Evolutionary conservation across 2,329 filamentous ascomycete genomes (phyloP), one percentile per base, ranked within the genome.

Genomic region (Colletotrichum incanum): DNA sequence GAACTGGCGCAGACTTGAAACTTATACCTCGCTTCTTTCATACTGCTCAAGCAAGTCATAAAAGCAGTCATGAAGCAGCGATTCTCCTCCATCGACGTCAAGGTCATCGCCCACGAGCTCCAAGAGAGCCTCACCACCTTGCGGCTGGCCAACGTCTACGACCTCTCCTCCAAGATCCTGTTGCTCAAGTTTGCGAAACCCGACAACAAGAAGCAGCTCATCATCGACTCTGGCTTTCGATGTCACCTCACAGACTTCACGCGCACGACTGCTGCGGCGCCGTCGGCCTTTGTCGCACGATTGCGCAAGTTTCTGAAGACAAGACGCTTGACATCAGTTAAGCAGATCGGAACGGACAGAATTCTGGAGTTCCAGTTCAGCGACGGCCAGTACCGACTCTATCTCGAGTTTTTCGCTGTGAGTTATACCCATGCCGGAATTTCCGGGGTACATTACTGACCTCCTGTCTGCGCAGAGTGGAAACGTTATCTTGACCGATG

Each of bases 211-310:
- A 93, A 96, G 80, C 96, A 98, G 81, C 88, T 99, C 37, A 87
- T 99, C 63, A 91, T 99, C 77, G 96, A 99, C 81, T 96, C 94
- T 1, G 96, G 96, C 39, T 99, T 99, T 82, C 94, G 96, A 79
- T 97, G 94, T 82, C 96, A 99, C 80, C 87, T 98, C 71, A 98
- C 96, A 41, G 91, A 93, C 77, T 99, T 98, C 85, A 91, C 93
- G 37, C 93, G 96, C 75, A 93, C 95, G 0, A 96, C 96, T 1
- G 94, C 95, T 5, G 90, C 93, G 23, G 91, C 92, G 0, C 96
- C 96, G 2, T 97, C 95, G 8, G 87, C 88, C 54, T 99, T 99
- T 80, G 94, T 98, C 58, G 89, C 92, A 59, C 90, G 94, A 70
- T 85, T 99, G 70, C 92, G 96, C 76, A 98, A 98, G 84, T 93